phyloP scores from a whole-genome alignment of 306 rosid genomes.

The Herpetospermum pedunculosum region DNA sequence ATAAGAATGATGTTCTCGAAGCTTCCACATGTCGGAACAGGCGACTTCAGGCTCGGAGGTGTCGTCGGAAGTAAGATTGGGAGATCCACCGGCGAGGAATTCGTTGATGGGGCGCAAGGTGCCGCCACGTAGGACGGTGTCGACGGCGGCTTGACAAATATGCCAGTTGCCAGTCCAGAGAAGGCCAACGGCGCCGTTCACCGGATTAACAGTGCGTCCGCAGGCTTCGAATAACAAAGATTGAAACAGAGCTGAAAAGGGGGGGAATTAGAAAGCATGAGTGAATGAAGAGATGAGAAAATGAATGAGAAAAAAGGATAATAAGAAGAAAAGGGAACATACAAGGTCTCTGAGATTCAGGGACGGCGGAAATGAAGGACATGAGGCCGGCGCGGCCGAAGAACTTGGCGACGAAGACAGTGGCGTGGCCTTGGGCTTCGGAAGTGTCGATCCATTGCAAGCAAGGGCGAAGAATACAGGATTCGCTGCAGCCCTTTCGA shows the following conservation, averaged over 20 bases:
- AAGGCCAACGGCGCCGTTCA: slow-evolving; percentile 69
- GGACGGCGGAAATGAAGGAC: slow-evolving; percentile 95
- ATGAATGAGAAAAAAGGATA: not conserved
- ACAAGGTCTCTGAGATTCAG: slow-evolving; percentile 71
- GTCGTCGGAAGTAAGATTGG: not conserved
- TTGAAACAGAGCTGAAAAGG: slow-evolving; percentile 48
- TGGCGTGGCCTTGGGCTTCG: slow-evolving; percentile 92
- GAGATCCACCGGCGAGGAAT: slow-evolving; percentile 1
- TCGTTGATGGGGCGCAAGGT: slow-evolving; percentile 32
- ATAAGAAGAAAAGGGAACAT: not conserved
- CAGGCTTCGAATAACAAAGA: slow-evolving; percentile 75
- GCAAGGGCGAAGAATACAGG: slow-evolving; percentile 81
- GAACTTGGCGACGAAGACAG: slow-evolving; percentile 93
- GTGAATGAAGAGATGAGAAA: not conserved
- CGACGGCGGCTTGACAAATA: slow-evolving; percentile 57
- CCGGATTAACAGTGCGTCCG: slow-evolving; percentile 75
- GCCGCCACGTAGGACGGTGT: slow-evolving; percentile 44
- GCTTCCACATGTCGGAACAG: slow-evolving; percentile 12
- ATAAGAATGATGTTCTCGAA: not conserved
- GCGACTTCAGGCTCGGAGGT: not conserved
- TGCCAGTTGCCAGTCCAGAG: slow-evolving; percentile 72
- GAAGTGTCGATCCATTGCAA: slow-evolving; percentile 83
- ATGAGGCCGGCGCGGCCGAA: slow-evolving; percentile 98
- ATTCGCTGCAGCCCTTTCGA: slow-evolving; percentile 93
- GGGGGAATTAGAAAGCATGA: not conserved